Conservation (phyloP, 768 basidiomycete genomes). For the Panaeolus papilionaceus region DNA sequence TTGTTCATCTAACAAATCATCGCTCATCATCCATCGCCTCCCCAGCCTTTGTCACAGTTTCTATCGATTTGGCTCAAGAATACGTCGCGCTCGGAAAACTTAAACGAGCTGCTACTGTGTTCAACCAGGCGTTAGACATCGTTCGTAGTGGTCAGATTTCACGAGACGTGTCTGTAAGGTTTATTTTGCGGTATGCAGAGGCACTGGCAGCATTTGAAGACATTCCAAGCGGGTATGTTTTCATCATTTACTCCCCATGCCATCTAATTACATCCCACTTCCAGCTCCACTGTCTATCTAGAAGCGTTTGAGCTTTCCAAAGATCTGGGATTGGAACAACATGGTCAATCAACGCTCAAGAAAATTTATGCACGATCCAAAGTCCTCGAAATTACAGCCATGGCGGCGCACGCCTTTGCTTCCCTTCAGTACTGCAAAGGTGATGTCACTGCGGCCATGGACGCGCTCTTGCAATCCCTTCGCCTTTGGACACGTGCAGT, state of each 20-base stretch:
- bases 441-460: slow-evolving; percentile 61
- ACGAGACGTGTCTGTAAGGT: slow-evolving; percentile 56
- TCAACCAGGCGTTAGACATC: slow-evolving; percentile 57
- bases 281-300: slow-evolving; percentile 59
- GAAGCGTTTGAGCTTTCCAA: slow-evolving; percentile 61
- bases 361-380: slow-evolving; percentile 66
- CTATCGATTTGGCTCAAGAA: slow-evolving; percentile 78
- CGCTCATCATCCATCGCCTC: neutral
- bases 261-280: neutral
- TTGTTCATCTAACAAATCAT: neutral
- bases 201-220: slow-evolving; percentile 67
- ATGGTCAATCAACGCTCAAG: slow-evolving; percentile 53
- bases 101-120: slow-evolving; percentile 69
- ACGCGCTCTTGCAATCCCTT: slow-evolving; percentile 69
- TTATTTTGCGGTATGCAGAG: slow-evolving; percentile 72
- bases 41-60: slow-evolving; percentile 66
- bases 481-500: slow-evolving; percentile 84
- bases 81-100: slow-evolving; percentile 80
- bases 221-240: slow-evolving; percentile 58
- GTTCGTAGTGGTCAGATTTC: slow-evolving; percentile 53
- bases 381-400: slow-evolving; percentile 70
- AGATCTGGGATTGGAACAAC: slow-evolving; percentile 48
- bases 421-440: slow-evolving; percentile 72
- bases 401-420: slow-evolving; percentile 74
- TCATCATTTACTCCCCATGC: too few relatives aligned